Evolutionary conservation across 148 eudicot genomes (phyloP).

Genomic region (Pharnaceum exiguum): DNA sequence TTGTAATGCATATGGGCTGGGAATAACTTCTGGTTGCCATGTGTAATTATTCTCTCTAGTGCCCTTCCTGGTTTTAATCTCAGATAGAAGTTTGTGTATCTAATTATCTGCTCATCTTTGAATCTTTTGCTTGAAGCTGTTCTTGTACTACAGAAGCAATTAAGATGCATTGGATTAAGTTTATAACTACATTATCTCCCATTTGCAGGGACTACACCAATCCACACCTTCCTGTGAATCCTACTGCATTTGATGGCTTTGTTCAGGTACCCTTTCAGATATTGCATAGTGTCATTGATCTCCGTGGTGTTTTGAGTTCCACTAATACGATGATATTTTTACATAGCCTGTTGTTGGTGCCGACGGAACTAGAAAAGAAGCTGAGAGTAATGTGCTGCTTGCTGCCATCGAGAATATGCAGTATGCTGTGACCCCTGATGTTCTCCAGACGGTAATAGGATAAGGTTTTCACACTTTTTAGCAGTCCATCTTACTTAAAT

Average conservation of each 20-base stretch:
- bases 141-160: too few species aligned
- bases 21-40: too few species aligned
- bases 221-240: slow-evolving; percentile 77
- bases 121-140: too few species aligned
- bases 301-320: not conserved
- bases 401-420: slow-evolving; percentile 84
- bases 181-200: slow-evolving; percentile 12
- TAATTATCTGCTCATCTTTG: too few species aligned
- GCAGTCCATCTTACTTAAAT: not conserved
- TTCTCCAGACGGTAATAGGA: slow-evolving; percentile 55
- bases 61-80: too few species aligned
- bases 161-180: too few species aligned
- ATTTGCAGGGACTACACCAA: slow-evolving; percentile 75
- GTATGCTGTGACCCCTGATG: slow-evolving; percentile 75
- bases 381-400: slow-evolving; percentile 71
- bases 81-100: too few species aligned
- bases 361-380: slow-evolving; percentile 62
- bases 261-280: slow-evolving; percentile 39
- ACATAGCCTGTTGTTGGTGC: slow-evolving; percentile 59
- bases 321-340: slow-evolving; percentile 13
- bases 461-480: not conserved
- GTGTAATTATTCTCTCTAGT: too few species aligned
- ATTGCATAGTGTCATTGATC: not conserved
- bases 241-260: slow-evolving; percentile 70
- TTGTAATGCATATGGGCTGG: too few species aligned